A percentile compares a stretch with the other conserved stretches of the same genome.
phyloP scores from a whole-genome alignment of 306 rosid genomes.

The Sphenostylis stenocarpa region DNA sequence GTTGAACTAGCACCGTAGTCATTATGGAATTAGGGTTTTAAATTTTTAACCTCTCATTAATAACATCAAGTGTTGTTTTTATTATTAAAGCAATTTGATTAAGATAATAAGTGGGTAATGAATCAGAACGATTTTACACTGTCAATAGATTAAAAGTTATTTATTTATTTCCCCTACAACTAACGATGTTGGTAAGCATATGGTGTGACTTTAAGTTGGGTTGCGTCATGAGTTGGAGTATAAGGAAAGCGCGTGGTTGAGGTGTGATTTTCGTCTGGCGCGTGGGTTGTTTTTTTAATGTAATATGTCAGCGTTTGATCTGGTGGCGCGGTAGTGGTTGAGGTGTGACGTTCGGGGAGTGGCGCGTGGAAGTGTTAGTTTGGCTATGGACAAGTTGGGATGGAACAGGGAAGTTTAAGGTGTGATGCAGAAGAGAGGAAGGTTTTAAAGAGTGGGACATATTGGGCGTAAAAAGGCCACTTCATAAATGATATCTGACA shows the following conservation, averaged over 20 bases:
- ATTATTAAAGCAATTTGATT: background rate
- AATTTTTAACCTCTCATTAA: background rate
- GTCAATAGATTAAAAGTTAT: background rate
- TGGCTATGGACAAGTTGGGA: too few relatives aligned
- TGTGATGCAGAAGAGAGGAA: too few relatives aligned
- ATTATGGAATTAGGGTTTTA: background rate
- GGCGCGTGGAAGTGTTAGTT: background rate
- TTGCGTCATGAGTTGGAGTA: background rate
- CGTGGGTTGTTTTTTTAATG: too few relatives aligned
- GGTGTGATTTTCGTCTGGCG: too few relatives aligned
- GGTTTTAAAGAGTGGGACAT: background rate
- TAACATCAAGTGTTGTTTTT: background rate
- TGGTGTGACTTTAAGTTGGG: background rate
- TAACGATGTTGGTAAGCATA: background rate
- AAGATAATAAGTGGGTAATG: background rate
- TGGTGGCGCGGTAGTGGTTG: background rate
- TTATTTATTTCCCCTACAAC: background rate
- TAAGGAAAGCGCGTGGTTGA: background rate
- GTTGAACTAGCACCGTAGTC: background rate
- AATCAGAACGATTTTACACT: background rate
- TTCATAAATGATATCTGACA: constrained; percentile 4
- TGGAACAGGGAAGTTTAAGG: too few relatives aligned
- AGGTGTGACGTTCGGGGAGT: background rate
- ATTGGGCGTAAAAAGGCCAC: background rate
- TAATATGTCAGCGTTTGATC: background rate